Base-by-base conservation (phyloP, 1,139 yeast species). In the Saccharomycopsis hybrid region DNA sequence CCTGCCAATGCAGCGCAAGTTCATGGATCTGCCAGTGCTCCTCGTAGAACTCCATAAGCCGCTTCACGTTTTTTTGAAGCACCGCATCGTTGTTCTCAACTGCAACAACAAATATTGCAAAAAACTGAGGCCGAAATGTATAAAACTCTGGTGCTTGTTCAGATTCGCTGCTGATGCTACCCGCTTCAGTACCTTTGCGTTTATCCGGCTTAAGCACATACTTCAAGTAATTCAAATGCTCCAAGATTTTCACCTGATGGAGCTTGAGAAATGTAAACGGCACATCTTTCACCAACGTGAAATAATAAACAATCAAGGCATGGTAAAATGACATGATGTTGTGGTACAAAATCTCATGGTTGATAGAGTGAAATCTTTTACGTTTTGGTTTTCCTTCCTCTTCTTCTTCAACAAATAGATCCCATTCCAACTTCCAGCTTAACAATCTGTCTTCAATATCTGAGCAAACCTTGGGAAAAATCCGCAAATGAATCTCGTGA, bases 291-390 rank as follows among this genome's bases (percentile, higher is more conserved):
- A 78, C 70, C 35, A 77, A 65, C 46, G 81, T 64, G 56, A 71
- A 71, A 60, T 73, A 78, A 58, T 78, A 78, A 5, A 78, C 76
- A 46, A 71, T 65, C 28, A 78, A 62, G 0, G 80, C 82, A 57
- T 78, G 74, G 60, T 78, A 77, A 57, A 78, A 78, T 5, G 83
- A 77, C 70, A 76, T 70, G 43, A 78, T 78, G 58, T 78, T 83
- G 59, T 78, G 83, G 58, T 72, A 78, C 3, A 80, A 76, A 8
- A 79, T 80, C 59, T 78, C 81, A 56, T 78, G 80, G 73, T 78
- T 70, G 1, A 79, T 70, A 1, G 81, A 72, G 42, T 69, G 67
- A 56, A 77, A 50, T 25, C 64, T 2, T 24, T 64, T 2, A 35
- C 25, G 18, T 38, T 39, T 38, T 5, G 4, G 11, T 8, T 24